A percentile compares a stretch with the other conserved stretches of the same genome.
phyloP scores from a whole-genome alignment of 306 rosid species.

The Dalbergia cochinchinensis region DNA sequence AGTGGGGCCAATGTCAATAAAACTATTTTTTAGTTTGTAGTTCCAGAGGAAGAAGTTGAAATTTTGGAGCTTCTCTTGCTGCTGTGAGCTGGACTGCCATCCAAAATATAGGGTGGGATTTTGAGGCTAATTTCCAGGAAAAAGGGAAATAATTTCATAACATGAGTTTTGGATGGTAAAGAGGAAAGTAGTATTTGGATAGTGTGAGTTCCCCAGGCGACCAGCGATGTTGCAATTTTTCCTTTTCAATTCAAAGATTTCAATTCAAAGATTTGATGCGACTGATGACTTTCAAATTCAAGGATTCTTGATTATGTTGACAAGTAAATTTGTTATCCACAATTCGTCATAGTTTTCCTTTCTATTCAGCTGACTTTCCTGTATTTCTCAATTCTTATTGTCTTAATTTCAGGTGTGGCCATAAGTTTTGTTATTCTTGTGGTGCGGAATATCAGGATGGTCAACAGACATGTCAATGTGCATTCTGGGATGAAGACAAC shows the following conservation, averaged over 20 bases:
- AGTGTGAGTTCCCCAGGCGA: no score
- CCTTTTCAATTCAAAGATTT: no score
- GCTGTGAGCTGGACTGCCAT: no score
- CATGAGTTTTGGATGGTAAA: no score
- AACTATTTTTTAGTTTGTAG: no score
- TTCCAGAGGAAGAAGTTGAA: no score
- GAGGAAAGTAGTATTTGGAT: no score
- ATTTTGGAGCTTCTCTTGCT: no score
- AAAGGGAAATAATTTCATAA: no score
- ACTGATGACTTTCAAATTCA: not conserved
- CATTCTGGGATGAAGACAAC: conserved; percentile 81
- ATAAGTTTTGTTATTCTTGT: conserved; percentile 92
- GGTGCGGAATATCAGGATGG: conserved; percentile 74
- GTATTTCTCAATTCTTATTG: not conserved
- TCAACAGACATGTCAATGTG: conserved; percentile 87
- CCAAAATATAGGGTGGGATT: no score
- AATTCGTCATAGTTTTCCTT: not conserved
- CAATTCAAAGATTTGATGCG: not conserved
- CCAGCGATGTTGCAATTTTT: not conserved
- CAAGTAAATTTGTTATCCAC: not conserved
- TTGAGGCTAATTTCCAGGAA: no score
- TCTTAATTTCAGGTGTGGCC: conserved; percentile 71
- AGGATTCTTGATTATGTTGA: not conserved
- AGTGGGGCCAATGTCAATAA: no score
- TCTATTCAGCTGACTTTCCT: not conserved